Conservation (phyloP, 176 grass and related monocot species). For the Pontederia crassipes region DNA sequence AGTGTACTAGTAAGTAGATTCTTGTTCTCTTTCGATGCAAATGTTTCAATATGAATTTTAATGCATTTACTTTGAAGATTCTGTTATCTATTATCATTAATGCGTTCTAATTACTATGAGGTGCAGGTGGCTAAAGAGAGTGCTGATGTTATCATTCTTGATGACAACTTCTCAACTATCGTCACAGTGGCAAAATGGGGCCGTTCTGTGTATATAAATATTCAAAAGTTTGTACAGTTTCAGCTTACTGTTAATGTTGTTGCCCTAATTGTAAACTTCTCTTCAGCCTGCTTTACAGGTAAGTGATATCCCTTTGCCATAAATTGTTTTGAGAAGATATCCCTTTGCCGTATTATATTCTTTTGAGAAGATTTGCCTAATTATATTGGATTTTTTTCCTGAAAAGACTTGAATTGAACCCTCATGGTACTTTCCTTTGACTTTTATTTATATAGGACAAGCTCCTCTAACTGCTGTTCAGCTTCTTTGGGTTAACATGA, state of each 20-base stretch:
- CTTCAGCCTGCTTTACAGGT: conserved; percentile 91
- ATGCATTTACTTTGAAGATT: neutral
- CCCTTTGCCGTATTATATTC: too few species aligned
- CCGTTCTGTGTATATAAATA: conserved; percentile 94
- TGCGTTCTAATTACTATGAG: conserved; percentile 11
- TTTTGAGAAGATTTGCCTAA: neutral
- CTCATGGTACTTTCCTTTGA: conserved; percentile 11
- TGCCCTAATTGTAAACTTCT: conserved; percentile 88
- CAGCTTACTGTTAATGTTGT: conserved; percentile 96
- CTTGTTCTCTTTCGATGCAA: neutral
- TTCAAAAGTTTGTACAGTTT: conserved; percentile 97
- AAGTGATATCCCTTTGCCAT: conserved; percentile 5
- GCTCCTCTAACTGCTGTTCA: conserved; percentile 96
- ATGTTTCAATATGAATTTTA: neutral
- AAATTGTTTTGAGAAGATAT: neutral
- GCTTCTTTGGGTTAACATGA: conserved; percentile 99
- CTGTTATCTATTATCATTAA: neutral
- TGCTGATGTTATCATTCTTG: conserved; percentile 95
- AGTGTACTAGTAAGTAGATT: too few species aligned
- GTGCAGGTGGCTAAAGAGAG: conserved; percentile 90
- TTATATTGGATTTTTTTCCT: neutral
- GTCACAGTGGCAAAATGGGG: conserved; percentile 97
- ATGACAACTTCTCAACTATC: conserved; percentile 96
- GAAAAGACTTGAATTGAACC: neutral
- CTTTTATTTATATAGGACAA: conserved; percentile 35